phyloP scores from a whole-genome alignment of 108 stramenopile species.

The Skeletonema costatum region DNA sequence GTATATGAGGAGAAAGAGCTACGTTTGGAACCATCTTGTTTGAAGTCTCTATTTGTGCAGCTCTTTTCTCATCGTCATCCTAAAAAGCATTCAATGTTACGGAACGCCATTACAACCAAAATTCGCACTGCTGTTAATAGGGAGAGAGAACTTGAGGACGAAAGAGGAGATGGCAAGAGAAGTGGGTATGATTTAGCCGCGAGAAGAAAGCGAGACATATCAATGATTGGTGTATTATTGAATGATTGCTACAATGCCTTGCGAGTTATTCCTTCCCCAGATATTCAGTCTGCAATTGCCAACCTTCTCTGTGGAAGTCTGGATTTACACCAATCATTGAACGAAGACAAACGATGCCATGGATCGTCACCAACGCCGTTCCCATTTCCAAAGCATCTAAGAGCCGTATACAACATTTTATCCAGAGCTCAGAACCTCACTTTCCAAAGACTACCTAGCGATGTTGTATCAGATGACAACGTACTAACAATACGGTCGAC shows the following conservation, averaged over 20 bases:
- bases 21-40: neutral
- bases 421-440: slow-evolving; percentile 9
- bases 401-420: slow-evolving; percentile 7
- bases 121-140: neutral
- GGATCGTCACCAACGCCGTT: neutral
- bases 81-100: slow-evolving; percentile 4
- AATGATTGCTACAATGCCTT: slow-evolving; percentile 20
- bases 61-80: slow-evolving; percentile 26
- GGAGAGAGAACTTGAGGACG: neutral
- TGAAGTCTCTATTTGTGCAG: slow-evolving; percentile 25
- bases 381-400: slow-evolving; percentile 15
- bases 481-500: slow-evolving; percentile 6
- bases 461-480: neutral
- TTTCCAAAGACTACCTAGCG: neutral
- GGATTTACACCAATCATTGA: slow-evolving; percentile 11
- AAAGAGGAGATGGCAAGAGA: neutral
- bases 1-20: neutral
- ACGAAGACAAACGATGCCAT: neutral
- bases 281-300: slow-evolving; percentile 20
- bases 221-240: slow-evolving; percentile 24
- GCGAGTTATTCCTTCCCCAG: slow-evolving; percentile 13
- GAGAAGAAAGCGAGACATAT: slow-evolving; percentile 28
- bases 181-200: neutral
- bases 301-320: slow-evolving; percentile 15
- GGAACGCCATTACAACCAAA: neutral